Base-by-base conservation (phyloP, 768 basidiomycete genomes). In the Cystobasidium tubakii region DNA sequence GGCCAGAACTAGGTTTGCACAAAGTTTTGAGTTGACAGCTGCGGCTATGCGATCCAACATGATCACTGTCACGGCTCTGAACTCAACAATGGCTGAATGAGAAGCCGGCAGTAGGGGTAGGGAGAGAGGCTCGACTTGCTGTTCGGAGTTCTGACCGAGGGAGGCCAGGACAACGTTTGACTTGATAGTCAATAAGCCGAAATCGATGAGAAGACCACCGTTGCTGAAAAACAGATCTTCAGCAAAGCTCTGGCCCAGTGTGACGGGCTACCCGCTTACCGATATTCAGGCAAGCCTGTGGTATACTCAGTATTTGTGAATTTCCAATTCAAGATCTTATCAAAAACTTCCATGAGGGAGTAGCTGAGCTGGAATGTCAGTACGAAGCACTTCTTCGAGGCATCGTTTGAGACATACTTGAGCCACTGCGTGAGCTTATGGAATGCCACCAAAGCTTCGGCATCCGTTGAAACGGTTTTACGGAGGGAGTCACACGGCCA, bases 361-460 rank as follows among this genome's bases (percentile, higher is more conserved):
- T 23, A 99, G 74, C 74, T 74, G 23, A 53, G 43, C 9, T 23
- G 7, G 17, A 29, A n/a, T n/a, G n/a, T n/a, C n/a, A n/a, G n/a
- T n/a, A n/a, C n/a, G n/a, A n/a, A n/a, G n/a, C n/a, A n/a, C n/a
- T n/a, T n/a, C n/a, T n/a, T n/a, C n/a, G n/a, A n/a, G n/a, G n/a
- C n/a, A n/a, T n/a, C n/a, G n/a, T n/a, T n/a, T n/a, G 31, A 42
- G 29, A 67, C 63, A 19, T 23, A 74, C 9, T 92, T 89, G 71
- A 91, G 84, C 95, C 95, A 99, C 75, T 90, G 89, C 0, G 91
- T 92, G 62, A 99, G 85, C 81, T 99, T 98, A 83, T 97, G 95
- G 84, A 98, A 98, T 0, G 92, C 90, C 7, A 98, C 91, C 34
- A 91, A 84, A 60, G 87, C 88, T 77, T 87, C 86, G 27, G 66